A percentile compares a stretch with the other conserved stretches of the same genome.
These are phyloP conservation scores for Solanum commersonii DNA, from an alignment of 257 asterid species.

Conservation along the genomic window DNA sequence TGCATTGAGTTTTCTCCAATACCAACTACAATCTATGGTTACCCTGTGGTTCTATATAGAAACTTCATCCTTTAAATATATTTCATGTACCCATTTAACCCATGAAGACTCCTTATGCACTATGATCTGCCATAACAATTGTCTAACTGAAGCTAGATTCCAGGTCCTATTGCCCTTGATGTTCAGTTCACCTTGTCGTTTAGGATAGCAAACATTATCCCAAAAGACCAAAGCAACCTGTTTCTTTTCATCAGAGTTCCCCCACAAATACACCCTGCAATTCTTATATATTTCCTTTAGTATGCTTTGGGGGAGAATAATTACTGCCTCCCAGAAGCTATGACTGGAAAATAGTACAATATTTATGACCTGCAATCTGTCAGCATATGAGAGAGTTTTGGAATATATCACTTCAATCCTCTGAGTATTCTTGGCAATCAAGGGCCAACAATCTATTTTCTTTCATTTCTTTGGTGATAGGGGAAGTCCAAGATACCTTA, in stretches of 20 bases:
- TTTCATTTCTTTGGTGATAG: background rate
- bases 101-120: background rate
- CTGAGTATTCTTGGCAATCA: too few relatives aligned
- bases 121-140: background rate
- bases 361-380: too few relatives aligned
- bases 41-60: background rate
- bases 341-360: too few relatives aligned
- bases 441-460: background rate
- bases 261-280: too few relatives aligned
- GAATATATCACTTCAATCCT: too few relatives aligned
- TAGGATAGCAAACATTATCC: background rate
- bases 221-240: too few relatives aligned
- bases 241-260: too few relatives aligned
- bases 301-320: too few relatives aligned
- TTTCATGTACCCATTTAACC: background rate
- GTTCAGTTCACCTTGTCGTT: background rate
- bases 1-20: background rate
- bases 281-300: too few relatives aligned
- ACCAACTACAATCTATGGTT: background rate
- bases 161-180: background rate
- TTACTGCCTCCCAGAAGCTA: too few relatives aligned
- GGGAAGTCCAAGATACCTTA: background rate
- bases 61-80: background rate
- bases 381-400: too few relatives aligned
- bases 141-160: background rate